Base-by-base conservation (phyloP, 495 filamentous ascomycete species). In the Talaromyces trachyspermus region DNA sequence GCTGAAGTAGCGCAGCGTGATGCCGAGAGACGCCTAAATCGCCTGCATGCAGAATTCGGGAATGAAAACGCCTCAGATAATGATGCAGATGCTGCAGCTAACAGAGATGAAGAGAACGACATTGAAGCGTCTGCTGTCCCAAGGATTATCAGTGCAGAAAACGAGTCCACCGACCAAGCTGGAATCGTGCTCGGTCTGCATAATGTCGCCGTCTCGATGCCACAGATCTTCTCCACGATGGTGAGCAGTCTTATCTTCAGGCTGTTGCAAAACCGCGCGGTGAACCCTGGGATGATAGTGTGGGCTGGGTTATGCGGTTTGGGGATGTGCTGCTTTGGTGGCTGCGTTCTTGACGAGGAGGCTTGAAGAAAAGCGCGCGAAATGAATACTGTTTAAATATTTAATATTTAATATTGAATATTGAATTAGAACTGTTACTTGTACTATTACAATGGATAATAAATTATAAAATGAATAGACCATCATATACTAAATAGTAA, bases 101-200 rank as follows among this genome's bases (percentile, higher is more conserved):
- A 27, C 29, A 44, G 4, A 9, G 43, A 50, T 11, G 36, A 51
- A 11, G 56, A 54, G 27, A 60, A 60, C 7, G 61, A 69, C 44
- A 50, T 61, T 5, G 62, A 58, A 22, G 20, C 39, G 19, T 2
- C 44, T n/a, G 44, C 32, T 2, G 18, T 33, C 7, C 44, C 27
- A 3, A 26, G 37, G 8, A 11, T 20, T 2, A 18, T 14, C 12
- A 66, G 56, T 20, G 68, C 72, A 10, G 75, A 75, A 10, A 33
- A 39, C 5, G 20, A 23, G 25, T 7, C 44, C 5, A 77, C 72
- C 3, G 84, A 88, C 45, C 89, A 95, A 64, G 89, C 89, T 1
- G 89, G 89, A 11, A 85, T 95, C 18, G 82, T 95, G 25, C 72
- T 95, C 2, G 89, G 89, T 2, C 83, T 95, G 18, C 89, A 95